Base-by-base conservation (phyloP, 2,329 filamentous ascomycete species). In the Aspergillus pseudoviridinutans region DNA sequence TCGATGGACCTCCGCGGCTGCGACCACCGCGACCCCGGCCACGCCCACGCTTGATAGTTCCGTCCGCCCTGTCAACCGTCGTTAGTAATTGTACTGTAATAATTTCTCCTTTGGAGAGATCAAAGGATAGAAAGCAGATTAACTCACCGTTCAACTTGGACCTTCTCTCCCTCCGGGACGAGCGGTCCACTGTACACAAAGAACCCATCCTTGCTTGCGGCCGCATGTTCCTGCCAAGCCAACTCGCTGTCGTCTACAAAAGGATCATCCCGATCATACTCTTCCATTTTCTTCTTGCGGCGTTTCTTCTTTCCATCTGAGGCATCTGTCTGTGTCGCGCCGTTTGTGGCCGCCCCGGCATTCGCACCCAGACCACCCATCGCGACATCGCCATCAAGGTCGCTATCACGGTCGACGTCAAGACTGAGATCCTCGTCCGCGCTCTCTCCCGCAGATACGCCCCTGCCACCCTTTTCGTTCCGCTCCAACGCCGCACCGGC, bases 151-250 rank as follows among this genome's bases (percentile, higher is more conserved):
- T 88, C 86, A 51, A 87, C 79, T 55, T 82, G 76, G 44, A 85
- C 80, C 75, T 94, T 93, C 76, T 96, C 89, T 24, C 88, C 90
- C 74, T 96, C 92, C 4, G 89, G 89, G 24, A 97, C 84, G 50
- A 99, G 79, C 8, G 93, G 93, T 3, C 94, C 94, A 59, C 91
- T 95, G 75, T 97, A 99, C 1, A 99, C 94, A 72, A 97, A 99
- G 79, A 97, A 99, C 1, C 94, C 94, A 71, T 97, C 94, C 66
- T 93, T 91, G 64, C 91, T 93, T 50, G 94, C 92, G 4, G 93
- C 92, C 6, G 93, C 93, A 71, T 96, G 90, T 69, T 96, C 91
- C 75, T 97, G 91, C 93, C 93, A 97, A 0, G 95, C 82, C 70
- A 97, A 75, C 73, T 99, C 94, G 1, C 92, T 95, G 71, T 99